phyloP scores from a whole-genome alignment of 2,329 filamentous ascomycete genomes.

The Scedosporium boydii region DNA sequence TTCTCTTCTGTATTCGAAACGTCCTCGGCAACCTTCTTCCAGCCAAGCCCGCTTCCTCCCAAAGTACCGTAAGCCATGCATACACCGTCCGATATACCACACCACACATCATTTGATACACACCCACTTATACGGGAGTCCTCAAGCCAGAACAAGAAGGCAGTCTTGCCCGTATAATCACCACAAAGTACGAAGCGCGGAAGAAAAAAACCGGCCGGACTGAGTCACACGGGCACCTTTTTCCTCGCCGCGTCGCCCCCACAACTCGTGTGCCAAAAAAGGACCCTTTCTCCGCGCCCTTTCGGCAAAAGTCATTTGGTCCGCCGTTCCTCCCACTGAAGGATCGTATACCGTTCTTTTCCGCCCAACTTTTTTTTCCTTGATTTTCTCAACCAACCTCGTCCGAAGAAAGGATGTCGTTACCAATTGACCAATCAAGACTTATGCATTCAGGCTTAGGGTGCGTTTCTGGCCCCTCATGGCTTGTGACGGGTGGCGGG shows the following conservation, averaged over 20 bases:
- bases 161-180: no score
- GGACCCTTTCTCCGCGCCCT: not conserved
- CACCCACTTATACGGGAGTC: not conserved
- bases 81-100: not conserved
- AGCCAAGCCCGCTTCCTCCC: not conserved
- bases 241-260: no score
- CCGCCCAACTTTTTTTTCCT: not conserved
- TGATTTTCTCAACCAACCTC: not conserved
- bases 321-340: not conserved
- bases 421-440: not conserved
- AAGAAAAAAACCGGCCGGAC: not conserved
- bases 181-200: no score
- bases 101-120: not conserved
- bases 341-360: not conserved
- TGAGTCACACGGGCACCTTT: not conserved
- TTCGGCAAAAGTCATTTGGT: not conserved
- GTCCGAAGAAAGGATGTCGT: not conserved
- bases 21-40: not conserved
- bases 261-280: not conserved
- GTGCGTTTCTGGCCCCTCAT: not conserved
- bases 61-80: slow-evolving; percentile 1
- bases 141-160: no score
- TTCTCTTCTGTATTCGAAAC: not conserved
- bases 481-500: not conserved
- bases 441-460: not conserved